Conservation (phyloP, 352 stramenopile species). For the Thalassiosira ordinaria region DNA sequence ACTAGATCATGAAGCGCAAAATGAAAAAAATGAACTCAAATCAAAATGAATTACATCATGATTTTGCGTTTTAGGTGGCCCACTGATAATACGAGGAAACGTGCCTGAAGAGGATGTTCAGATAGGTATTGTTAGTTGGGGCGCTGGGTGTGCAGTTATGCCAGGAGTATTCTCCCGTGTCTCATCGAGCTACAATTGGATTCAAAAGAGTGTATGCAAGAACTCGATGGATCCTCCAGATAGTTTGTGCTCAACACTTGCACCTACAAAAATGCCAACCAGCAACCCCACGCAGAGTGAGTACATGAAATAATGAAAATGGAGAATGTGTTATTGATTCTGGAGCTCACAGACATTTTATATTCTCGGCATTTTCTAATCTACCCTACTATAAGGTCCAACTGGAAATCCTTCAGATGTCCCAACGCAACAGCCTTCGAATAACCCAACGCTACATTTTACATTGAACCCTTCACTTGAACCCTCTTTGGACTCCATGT, state of each 20-base stretch:
- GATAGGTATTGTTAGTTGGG: slow-evolving; percentile 81
- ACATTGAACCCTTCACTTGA: background rate
- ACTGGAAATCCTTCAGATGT: background rate
- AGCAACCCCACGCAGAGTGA: background rate
- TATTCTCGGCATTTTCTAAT: background rate
- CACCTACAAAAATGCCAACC: background rate
- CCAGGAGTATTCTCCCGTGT: slow-evolving; percentile 41
- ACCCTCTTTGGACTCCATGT: too few relatives aligned
- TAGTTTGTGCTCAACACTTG: slow-evolving; percentile 10
- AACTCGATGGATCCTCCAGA: slow-evolving; percentile 5
- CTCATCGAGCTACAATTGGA: slow-evolving; percentile 38
- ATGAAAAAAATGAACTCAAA: background rate
- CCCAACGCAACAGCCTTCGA: background rate
- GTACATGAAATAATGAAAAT: background rate
- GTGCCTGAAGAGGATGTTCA: slow-evolving; percentile 42
- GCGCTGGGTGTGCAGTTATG: slow-evolving; percentile 60
- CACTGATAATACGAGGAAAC: slow-evolving; percentile 46
- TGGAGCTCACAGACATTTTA: background rate
- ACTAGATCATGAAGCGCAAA: background rate
- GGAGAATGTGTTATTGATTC: background rate
- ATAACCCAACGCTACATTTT: background rate
- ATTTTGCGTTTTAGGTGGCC: slow-evolving; percentile 42
- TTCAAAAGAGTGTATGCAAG: slow-evolving; percentile 23
- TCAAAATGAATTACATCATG: background rate
- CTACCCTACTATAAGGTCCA: background rate